A percentile compares a stretch with the other conserved stretches of the same genome.
phyloP scores from a whole-genome alignment of 78 protist genomes.

The Acrasis kona region DNA sequence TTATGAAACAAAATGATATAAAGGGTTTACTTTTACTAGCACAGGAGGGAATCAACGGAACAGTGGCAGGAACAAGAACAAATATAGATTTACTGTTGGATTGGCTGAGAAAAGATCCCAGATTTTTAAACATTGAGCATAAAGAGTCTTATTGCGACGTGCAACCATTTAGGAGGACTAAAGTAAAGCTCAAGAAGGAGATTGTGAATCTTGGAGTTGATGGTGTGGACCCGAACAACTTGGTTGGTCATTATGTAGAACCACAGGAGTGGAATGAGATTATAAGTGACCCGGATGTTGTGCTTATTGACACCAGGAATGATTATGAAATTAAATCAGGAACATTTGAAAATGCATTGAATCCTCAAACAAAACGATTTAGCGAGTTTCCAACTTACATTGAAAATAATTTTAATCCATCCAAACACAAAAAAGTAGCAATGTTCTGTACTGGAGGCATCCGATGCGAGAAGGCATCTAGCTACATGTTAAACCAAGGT shows the following conservation, averaged over 20 bases:
- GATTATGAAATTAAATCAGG: conserved; percentile 7
- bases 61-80: neutral
- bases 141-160: neutral
- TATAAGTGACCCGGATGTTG: neutral
- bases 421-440: neutral
- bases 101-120: neutral
- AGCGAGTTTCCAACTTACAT: conserved; percentile 2
- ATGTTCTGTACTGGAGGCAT: conserved; percentile 30
- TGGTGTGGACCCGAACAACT: neutral
- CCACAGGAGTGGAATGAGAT: neutral
- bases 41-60: conserved; percentile 10
- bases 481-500: neutral
- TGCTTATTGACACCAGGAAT: conserved; percentile 10
- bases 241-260: neutral
- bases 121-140: neutral
- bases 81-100: neutral
- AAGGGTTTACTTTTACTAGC: neutral
- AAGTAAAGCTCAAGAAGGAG: conserved; percentile 3
- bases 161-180: neutral
- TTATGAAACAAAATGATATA: neutral
- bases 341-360: conserved; percentile 1
- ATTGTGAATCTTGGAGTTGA: neutral
- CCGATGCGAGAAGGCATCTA: conserved; percentile 12
- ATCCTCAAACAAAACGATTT: conserved; percentile 6
- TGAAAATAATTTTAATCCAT: neutral